These are phyloP conservation scores for Lolium multiflorum DNA, from an alignment of 176 grass and related monocot genomes.

Conservation along the genomic window DNA sequence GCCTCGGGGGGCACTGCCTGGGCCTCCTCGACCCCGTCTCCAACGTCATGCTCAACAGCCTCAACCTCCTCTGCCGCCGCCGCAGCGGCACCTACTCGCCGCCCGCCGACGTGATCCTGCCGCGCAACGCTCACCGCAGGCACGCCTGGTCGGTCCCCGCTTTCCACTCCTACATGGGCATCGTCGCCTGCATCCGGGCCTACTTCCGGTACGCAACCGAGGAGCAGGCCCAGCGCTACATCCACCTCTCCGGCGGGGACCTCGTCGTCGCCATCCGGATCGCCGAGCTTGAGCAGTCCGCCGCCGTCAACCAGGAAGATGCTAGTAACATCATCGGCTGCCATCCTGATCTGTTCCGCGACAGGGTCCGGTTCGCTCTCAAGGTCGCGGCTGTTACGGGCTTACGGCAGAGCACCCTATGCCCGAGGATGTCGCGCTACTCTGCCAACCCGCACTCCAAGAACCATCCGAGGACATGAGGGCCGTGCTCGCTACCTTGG, in stretches of 20 bases:
- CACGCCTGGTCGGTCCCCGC: neutral
- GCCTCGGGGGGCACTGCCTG: neutral
- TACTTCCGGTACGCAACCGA: neutral
- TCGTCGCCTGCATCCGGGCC: neutral
- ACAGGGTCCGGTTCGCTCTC: neutral
- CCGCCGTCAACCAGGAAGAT: neutral
- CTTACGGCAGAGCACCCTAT: slow-evolving; percentile 14
- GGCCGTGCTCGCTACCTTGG: neutral
- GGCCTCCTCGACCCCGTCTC: slow-evolving; percentile 10
- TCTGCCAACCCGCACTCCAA: neutral
- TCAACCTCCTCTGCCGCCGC: neutral
- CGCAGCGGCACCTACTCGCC: too few species aligned
- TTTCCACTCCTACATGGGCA: neutral
- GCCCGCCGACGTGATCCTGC: too few species aligned
- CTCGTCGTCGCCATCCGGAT: neutral
- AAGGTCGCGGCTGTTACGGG: neutral
- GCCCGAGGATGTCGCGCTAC: neutral
- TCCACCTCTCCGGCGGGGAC: neutral
- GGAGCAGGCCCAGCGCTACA: neutral
- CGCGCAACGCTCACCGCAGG: neutral
- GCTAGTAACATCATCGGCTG: too few species aligned
- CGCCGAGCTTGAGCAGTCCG: neutral
- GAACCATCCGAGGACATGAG: neutral
- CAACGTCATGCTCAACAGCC: slow-evolving; percentile 9
- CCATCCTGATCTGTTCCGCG: slow-evolving; percentile 7